Conservation (phyloP, 1,284 basidiomycete genomes). For the Ustilago vetiveriae region DNA sequence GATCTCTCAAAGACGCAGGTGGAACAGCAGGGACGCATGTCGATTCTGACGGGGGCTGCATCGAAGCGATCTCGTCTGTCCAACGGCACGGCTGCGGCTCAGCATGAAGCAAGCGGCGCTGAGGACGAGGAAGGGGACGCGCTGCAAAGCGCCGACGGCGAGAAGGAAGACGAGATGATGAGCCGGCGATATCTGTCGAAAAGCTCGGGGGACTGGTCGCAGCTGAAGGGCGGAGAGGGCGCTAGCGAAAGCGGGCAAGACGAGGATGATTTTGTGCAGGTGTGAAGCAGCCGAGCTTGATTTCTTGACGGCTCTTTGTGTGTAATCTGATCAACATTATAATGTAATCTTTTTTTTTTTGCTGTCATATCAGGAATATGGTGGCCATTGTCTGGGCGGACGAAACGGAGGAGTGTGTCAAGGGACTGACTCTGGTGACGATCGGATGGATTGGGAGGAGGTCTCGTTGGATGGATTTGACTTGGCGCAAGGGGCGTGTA, state of each 20-base stretch:
- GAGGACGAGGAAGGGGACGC: conserved; percentile 10
- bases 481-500: background rate
- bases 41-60: background rate
- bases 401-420: no score
- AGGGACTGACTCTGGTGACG: no score
- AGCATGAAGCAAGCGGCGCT: conserved; percentile 5
- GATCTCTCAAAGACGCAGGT: conserved; percentile 20
- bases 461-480: background rate
- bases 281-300: conserved; percentile 12
- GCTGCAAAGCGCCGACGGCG: conserved; percentile 14
- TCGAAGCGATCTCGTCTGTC: conserved; percentile 26
- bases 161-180: conserved; percentile 33
- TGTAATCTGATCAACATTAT: no score
- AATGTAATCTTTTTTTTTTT: background rate
- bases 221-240: conserved; percentile 10
- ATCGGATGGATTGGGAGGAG: no score
- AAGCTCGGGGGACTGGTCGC: conserved; percentile 44
- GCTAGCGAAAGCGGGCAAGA: conserved; percentile 15
- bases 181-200: conserved; percentile 13
- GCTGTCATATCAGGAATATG: background rate
- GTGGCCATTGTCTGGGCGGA: no score
- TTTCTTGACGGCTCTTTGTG: no score
- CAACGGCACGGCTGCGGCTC: conserved; percentile 11
- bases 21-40: conserved; percentile 6
- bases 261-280: conserved; percentile 42